Evolutionary conservation across 768 basidiomycete genomes (phyloP).

Genomic region (Cystofilobasidium capitatum): DNA sequence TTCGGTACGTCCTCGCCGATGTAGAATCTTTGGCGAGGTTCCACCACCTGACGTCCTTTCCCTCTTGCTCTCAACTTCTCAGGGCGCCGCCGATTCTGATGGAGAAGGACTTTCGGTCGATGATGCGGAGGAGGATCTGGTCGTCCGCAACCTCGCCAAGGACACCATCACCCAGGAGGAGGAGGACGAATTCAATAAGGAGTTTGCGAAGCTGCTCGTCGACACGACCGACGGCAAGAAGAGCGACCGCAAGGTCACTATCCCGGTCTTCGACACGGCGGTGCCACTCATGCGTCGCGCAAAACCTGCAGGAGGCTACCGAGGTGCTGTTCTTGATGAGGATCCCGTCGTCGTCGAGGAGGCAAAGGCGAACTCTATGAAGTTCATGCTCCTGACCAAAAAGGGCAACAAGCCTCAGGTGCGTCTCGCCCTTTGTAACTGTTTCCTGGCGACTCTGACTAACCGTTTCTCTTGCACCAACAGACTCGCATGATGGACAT

Average conservation of each 20-base stretch:
- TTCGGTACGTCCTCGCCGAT: constrained; percentile 26
- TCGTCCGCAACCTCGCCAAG: constrained; percentile 19
- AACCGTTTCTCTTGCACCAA: not conserved
- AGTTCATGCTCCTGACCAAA: constrained; percentile 85
- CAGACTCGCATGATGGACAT: constrained; percentile 81
- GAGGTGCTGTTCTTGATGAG: constrained; percentile 38
- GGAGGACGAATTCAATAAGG: constrained; percentile 77
- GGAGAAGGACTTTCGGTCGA: constrained; percentile 57
- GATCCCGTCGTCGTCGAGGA: constrained; percentile 31
- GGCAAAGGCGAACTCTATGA: constrained; percentile 53
- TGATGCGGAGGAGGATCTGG: constrained; percentile 54
- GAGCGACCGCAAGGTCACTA: constrained; percentile 75
- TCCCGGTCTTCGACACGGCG: constrained; percentile 81
- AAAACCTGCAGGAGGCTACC: not conserved
- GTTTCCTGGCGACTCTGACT: not conserved
- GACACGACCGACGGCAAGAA: constrained; percentile 78
- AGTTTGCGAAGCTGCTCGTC: constrained; percentile 87
- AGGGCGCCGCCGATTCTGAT: not conserved
- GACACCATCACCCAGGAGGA: constrained; percentile 14
- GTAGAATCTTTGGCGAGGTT: constrained; percentile 1
- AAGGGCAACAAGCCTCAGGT: constrained; percentile 88
- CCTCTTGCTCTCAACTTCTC: not conserved
- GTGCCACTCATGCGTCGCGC: constrained; percentile 47
- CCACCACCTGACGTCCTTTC: not conserved
- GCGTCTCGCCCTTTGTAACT: constrained; percentile 31